Base-by-base conservation (phyloP, 1,284 basidiomycete genomes). In the Tylopilus orsonianus region DNA sequence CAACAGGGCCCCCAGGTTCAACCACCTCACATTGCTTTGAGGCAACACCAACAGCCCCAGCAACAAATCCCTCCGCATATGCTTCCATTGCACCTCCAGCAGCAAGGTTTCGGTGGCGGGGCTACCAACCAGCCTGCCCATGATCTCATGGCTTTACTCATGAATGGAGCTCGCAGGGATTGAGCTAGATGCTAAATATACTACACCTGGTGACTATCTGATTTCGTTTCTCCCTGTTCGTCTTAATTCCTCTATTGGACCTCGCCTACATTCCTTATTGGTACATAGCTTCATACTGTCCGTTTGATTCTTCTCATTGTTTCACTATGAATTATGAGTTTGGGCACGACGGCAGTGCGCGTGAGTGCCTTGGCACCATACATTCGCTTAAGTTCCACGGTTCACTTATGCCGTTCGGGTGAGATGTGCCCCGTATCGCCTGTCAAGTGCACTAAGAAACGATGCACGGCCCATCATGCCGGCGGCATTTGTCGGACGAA, bases 91-190 rank as follows among this genome's bases (percentile, higher is more conserved):
- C 83, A 83, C 56, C 68, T 81, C 41, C 81, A 82, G 53, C 82
- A 79, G 56, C 82, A 80, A 71, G 69, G 74, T 52, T 62, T 75
- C 23, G 67, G 73, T 26, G 57, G 71, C 33, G 60, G 71, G 26
- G 67, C 72, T 14, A 75, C 69, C 62, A 77, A 71, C 50, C 83
- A 81, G 58, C 77, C 80, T 27, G 70, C 80, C 35, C 83, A 83
- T 53, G 87, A 90, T 61, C 68, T 90, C 55, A 89, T 90, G 81
- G 81, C 87, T 35, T 74, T 90, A 52, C 75, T 90, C 55, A 85
- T 90, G 86, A 83, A 83, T 46, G 83, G 83, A 44, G 61, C 69
- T 52, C 75, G 71, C 67, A 73, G 85, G 66, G 85, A 87, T 55
- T 87, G 70, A 78, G 48, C 37, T 54, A 41, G 45, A 49, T 39